Evolutionary conservation across 2,329 filamentous ascomycete genomes (phyloP), one percentile per base, ranked within the genome.

Genomic region (Cryphonectria japonica): DNA sequence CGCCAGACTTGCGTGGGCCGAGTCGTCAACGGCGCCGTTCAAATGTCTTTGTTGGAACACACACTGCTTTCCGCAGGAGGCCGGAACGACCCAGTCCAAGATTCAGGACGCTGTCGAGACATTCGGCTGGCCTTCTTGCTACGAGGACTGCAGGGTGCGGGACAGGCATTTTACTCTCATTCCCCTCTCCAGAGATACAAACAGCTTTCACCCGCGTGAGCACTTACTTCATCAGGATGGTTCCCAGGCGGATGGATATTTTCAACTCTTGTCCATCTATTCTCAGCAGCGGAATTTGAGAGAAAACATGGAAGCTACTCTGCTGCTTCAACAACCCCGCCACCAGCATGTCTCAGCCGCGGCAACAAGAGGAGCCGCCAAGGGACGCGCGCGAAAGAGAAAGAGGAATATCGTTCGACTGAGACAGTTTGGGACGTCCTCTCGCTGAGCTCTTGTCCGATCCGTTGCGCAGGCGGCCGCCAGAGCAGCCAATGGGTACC

Each of bases 401-500:
- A 8, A 2, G 7, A 2, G 50, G 8, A 11, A 11, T 39, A 8
- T n/a, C 22, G 16, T 39, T 32, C 32, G 29, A 34, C 34, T 61
- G 34, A 61, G 59, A 61, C 59, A 61, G 13, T 4, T 19, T 59
- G 54, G 29, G 54, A 39, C 32, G 32, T 39, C 14, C 11, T 34
- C n/a, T n/a, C 41, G 16, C 22, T 26, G n/a, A n/a, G 39, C 61
- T n/a, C n/a, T 32, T n/a, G 0, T 29, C 41, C 22, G 16, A 32
- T 16, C 29, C 43, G 43, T 26, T 63, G 69, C 39, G n/a, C 62
- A 50, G 22, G 41, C 29, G 41, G 16, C 39, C 41, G 26, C 26
- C 43, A 29, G 64, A 57, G n/a, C 60, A 70, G 68, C 70, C 70
- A 72, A 72, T 72, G 32, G 65, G n/a, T 41, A 60, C 13, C 39